A percentile compares a stretch with the other conserved stretches of the same genome.
Conservation (phyloP, 345 rosid species). For the Viola odorata region DNA sequence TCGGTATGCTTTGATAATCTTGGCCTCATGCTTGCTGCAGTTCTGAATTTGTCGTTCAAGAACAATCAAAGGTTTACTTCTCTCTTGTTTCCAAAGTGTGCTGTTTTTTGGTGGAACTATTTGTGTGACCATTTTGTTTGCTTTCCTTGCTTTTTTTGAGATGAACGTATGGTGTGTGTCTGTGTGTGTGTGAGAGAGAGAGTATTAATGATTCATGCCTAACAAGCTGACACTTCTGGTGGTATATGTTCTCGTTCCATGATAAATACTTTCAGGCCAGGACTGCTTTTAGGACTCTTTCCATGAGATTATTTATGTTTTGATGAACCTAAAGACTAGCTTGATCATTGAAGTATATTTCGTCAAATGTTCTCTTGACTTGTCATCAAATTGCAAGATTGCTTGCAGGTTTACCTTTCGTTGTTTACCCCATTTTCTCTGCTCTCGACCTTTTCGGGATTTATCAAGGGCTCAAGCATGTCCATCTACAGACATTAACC, state of each 20-base stretch:
- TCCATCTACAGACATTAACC: slow-evolving; percentile 77
- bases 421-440: slow-evolving; percentile 66
- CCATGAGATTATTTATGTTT: too few relatives aligned
- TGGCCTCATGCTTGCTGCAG: slow-evolving; percentile 62
- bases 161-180: background rate
- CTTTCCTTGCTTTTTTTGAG: background rate
- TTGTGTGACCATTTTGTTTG: background rate
- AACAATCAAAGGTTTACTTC: slow-evolving; percentile 50
- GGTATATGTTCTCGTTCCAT: background rate
- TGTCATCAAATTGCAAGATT: slow-evolving; percentile 34
- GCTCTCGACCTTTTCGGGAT: slow-evolving; percentile 81
- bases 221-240: background rate
- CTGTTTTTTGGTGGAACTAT: background rate
- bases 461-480: slow-evolving; percentile 78
- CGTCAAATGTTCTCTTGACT: slow-evolving; percentile 15
- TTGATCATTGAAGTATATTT: background rate
- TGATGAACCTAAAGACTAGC: too few relatives aligned
- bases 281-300: too few relatives aligned
- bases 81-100: slow-evolving; percentile 2
- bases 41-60: slow-evolving; percentile 47
- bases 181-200: background rate
- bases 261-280: too few relatives aligned
- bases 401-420: slow-evolving; percentile 63
- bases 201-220: too few relatives aligned
- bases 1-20: slow-evolving; percentile 69